Evolutionary conservation across 164 flowering plant genomes (phyloP).

Genomic region (Sextonia rubra): DNA sequence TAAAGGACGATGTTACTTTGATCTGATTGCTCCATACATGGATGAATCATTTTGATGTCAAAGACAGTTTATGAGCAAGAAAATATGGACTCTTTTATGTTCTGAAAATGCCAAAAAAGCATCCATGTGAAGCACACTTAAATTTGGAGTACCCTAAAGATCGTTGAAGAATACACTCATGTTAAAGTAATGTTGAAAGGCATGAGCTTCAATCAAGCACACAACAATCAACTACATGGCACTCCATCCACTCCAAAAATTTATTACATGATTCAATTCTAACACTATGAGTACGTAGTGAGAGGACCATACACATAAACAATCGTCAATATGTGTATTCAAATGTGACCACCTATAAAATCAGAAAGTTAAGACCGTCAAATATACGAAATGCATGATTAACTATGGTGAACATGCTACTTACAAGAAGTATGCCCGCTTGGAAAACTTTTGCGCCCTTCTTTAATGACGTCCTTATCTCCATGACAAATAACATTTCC

Average conservation of each 20-base stretch:
- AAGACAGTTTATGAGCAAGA: neutral
- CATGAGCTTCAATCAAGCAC: neutral
- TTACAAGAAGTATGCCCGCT: slow-evolving; percentile 94
- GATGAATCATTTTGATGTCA: neutral
- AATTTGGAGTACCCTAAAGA: too few species aligned
- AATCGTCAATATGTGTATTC: neutral
- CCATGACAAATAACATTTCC: slow-evolving; percentile 61
- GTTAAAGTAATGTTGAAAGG: neutral
- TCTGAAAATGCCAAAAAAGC: neutral
- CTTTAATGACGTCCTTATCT: slow-evolving; percentile 50
- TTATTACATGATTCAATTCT: neutral
- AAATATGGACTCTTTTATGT: neutral
- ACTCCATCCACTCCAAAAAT: neutral
- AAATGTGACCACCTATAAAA: neutral
- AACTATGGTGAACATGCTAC: slow-evolving; percentile 9
- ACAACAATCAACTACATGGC: neutral
- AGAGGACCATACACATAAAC: neutral
- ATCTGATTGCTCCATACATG: neutral
- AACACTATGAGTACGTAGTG: neutral
- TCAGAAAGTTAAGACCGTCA: neutral
- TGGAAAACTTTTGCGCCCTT: slow-evolving; percentile 93
- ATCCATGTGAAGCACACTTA: too few species aligned
- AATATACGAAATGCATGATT: neutral
- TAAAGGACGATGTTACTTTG: neutral
- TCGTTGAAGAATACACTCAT: neutral